Base-by-base conservation (phyloP, 1,284 basidiomycete species). In the Heterobasidion irregulare region DNA sequence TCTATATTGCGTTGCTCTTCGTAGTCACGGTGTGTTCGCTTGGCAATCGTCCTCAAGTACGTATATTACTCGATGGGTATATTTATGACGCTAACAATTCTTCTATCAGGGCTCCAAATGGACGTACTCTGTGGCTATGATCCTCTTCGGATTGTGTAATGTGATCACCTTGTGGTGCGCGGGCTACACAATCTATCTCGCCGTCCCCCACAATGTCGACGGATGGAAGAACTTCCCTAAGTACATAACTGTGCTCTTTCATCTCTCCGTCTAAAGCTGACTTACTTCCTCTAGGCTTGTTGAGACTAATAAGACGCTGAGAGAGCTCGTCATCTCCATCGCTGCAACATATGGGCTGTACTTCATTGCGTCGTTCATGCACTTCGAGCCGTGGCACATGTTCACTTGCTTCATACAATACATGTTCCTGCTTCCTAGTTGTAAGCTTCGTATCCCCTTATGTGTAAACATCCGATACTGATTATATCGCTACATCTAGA, bases 351-450 rank as follows among this genome's bases (percentile, higher is more conserved):
- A 94, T 67, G 91, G 92, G 41, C 80, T 95, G 52, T 95, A 95
- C 76, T 79, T 96, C 67, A 69, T 95, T 67, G 81, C 85, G 55
- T 94, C 90, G 3, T 76, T 94, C 68, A 83, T 95, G 72, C 89
- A 94, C 71, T 73, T 91, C 48, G 93, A 95, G 65, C 92, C 92
- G 0, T 95, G 91, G 90, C 93, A 95, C 76, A 92, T 95, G 89
- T 79, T 95, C 73, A 94, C 92, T 18, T 92, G 86, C 54, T 94
- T 96, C 78, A 60, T 84, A 50, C 89, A 89, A 68, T 91, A 89
- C 68, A 76, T 90, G 80, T 90, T 90, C 80, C 76, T 89, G 59
- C 72, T 91, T 45, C 82, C 82, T n/a, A 82, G 79, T 59, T 85
- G 83, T 84, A 61, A 73, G 82, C 47, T 59, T 52, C 41, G 50